phyloP scores from a whole-genome alignment of 805 yeast species.

The Pichia sporocuriosa region DNA sequence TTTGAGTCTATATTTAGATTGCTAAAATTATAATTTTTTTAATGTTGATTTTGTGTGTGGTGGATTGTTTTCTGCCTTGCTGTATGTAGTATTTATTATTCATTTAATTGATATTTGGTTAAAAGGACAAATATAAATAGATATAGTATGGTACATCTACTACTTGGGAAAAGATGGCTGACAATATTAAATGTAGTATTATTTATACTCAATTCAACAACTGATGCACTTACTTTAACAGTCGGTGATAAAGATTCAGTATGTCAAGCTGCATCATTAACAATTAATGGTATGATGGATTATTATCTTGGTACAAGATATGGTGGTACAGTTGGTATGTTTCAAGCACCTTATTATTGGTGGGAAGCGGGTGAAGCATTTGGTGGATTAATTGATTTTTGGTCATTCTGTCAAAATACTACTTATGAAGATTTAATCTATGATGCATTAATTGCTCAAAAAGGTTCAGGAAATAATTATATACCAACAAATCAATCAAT shows the following conservation, averaged over 20 bases:
- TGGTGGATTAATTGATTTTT: constrained; percentile 65
- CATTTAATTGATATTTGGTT: too few species aligned
- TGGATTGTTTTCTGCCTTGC: too few species aligned
- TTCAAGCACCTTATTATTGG: constrained; percentile 75
- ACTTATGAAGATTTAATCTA: constrained; percentile 52
- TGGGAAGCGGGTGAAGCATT: constrained; percentile 87
- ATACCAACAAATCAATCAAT: constrained; percentile 76
- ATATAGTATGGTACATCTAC: too few species aligned
- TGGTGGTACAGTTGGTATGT: constrained; percentile 72
- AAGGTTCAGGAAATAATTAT: constrained; percentile 57
- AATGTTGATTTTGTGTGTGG: too few species aligned
- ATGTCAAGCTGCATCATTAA: constrained; percentile 46
- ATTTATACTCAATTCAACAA: neutral
- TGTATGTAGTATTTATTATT: too few species aligned
- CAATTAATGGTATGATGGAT: constrained; percentile 71
- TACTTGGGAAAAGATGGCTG: too few species aligned
- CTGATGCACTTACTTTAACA: constrained; percentile 13
- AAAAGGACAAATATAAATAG: too few species aligned
- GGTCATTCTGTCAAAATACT: constrained; percentile 61
- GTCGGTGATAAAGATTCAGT: constrained; percentile 24
- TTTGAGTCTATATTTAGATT: too few species aligned
- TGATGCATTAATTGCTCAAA: constrained; percentile 59
- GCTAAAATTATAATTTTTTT: too few species aligned
- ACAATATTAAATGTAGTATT: too few species aligned
- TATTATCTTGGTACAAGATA: constrained; percentile 62